Percentiles rank a stretch among this genome's conserved stretches.
Evolutionary conservation across 345 rosid species (phyloP).

Genomic region (Luvunga scandens): DNA sequence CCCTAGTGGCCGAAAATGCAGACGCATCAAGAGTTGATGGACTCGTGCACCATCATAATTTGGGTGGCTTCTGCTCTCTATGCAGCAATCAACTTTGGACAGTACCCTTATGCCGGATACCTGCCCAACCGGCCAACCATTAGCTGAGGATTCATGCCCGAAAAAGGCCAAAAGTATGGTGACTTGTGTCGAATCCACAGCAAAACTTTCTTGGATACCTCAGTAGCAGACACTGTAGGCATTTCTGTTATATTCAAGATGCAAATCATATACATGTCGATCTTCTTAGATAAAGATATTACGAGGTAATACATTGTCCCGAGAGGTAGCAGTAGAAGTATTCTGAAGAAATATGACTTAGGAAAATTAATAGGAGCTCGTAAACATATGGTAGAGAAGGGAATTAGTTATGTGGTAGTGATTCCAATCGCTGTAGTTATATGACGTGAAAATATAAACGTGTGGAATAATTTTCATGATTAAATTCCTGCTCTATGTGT

Average conservation of each 20-base stretch:
- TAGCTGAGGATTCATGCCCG: slow-evolving; percentile 58
- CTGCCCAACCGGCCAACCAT: slow-evolving; percentile 59
- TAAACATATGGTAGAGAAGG: too few species aligned
- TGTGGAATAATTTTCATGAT: too few species aligned
- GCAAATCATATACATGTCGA: too few species aligned
- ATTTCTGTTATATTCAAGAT: slow-evolving; percentile 40
- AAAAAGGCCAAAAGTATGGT: slow-evolving; percentile 46
- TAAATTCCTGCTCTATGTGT: too few species aligned
- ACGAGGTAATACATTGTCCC: too few species aligned
- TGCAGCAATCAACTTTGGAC: slow-evolving; percentile 70
- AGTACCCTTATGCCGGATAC: slow-evolving; percentile 67
- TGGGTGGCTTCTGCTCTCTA: slow-evolving; percentile 81
- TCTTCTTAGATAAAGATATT: too few species aligned
- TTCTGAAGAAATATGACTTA: too few species aligned
- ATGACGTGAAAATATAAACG: too few species aligned
- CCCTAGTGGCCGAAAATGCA: slow-evolving; percentile 79
- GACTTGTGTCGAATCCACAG: slow-evolving; percentile 47
- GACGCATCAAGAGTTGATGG: slow-evolving; percentile 39
- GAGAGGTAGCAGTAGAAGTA: too few species aligned
- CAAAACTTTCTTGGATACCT: slow-evolving; percentile 48
- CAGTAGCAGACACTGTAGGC: slow-evolving; percentile 41
- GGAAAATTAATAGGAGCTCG: too few species aligned
- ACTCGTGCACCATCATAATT: slow-evolving; percentile 60
- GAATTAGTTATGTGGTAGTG: too few species aligned
- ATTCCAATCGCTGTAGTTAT: too few species aligned